Percentiles rank a stretch among this genome's conserved stretches.
These are phyloP conservation scores for Solanum sejunctum DNA, from an alignment of 257 asterid genomes.

Conservation along the genomic window DNA sequence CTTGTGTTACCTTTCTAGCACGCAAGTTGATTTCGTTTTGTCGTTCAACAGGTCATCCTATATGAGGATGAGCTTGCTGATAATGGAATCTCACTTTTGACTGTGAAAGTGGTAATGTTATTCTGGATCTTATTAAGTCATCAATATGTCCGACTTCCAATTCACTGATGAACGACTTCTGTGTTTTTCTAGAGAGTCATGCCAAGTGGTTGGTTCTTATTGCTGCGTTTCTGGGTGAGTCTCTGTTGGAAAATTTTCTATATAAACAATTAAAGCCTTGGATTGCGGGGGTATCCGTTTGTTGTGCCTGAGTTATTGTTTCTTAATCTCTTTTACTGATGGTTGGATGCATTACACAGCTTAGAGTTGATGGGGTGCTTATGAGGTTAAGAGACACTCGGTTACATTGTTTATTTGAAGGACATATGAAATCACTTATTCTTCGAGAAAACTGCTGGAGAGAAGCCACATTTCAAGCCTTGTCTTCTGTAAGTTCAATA, in stretches of 20 bases:
- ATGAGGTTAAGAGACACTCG: slow-evolving; percentile 98
- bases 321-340: not conserved
- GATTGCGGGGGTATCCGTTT: not conserved
- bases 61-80: slow-evolving; percentile 99
- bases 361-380: slow-evolving; percentile 97
- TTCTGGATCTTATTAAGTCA: slow-evolving; percentile 5
- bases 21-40: not conserved
- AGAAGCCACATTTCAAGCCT: slow-evolving; percentile 61
- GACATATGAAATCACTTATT: slow-evolving; percentile 36
- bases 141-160: not conserved
- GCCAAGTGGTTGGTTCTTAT: slow-evolving; percentile 97
- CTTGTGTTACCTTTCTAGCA: not conserved
- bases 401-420: slow-evolving; percentile 62
- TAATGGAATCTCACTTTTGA: slow-evolving; percentile 87
- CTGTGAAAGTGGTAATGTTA: slow-evolving; percentile 80
- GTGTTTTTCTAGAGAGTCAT: slow-evolving; percentile 78
- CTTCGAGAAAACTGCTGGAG: slow-evolving; percentile 93
- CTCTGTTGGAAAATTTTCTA: not conserved
- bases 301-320: not conserved
- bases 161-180: slow-evolving; percentile 10
- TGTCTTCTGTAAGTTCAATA: slow-evolving; percentile 44
- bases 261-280: not conserved
- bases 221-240: slow-evolving; percentile 95
- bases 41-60: slow-evolving; percentile 51
- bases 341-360: slow-evolving; percentile 27